phyloP scores from a whole-genome alignment of 768 basidiomycete genomes.

The Boletus bicolor region DNA sequence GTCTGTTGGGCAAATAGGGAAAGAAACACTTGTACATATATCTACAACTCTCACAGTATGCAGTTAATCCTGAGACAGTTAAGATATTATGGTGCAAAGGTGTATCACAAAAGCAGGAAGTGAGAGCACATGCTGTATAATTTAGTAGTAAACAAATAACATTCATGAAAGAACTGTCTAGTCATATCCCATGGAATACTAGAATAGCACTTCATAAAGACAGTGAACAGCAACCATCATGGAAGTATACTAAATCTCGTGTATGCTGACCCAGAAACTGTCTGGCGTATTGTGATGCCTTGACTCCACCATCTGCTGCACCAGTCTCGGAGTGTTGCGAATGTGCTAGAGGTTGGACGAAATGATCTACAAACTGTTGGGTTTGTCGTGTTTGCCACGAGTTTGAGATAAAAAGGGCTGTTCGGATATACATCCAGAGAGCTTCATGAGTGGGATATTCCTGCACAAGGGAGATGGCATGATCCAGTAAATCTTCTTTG shows the following conservation, averaged over 20 bases:
- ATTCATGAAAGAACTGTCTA: not conserved
- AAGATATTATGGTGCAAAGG: not conserved
- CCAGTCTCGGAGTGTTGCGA: not conserved
- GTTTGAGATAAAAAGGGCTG: slow-evolving; percentile 1
- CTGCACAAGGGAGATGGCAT: slow-evolving; percentile 47
- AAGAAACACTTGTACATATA: not conserved
- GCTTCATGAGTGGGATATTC: slow-evolving; percentile 58
- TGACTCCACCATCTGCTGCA: not conserved
- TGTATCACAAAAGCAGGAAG: not conserved
- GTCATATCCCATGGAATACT: not conserved
- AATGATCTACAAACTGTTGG: slow-evolving; percentile 9
- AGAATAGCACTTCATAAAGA: not conserved
- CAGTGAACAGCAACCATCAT: not conserved
- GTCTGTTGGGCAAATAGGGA: not conserved
- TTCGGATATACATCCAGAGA: slow-evolving; percentile 52
- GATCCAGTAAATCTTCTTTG: slow-evolving; percentile 25
- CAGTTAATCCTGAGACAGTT: not conserved
- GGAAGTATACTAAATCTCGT: not conserved
- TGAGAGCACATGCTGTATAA: not conserved
- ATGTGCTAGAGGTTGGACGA: slow-evolving; percentile 19
- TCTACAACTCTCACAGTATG: not conserved
- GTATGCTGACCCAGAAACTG: slow-evolving; percentile 6
- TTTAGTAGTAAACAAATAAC: not conserved
- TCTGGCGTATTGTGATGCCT: slow-evolving; percentile 6
- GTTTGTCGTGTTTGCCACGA: not conserved